These are phyloP conservation scores for Piper longum DNA, from an alignment of 164 flowering plant species.

Conservation along the genomic window DNA sequence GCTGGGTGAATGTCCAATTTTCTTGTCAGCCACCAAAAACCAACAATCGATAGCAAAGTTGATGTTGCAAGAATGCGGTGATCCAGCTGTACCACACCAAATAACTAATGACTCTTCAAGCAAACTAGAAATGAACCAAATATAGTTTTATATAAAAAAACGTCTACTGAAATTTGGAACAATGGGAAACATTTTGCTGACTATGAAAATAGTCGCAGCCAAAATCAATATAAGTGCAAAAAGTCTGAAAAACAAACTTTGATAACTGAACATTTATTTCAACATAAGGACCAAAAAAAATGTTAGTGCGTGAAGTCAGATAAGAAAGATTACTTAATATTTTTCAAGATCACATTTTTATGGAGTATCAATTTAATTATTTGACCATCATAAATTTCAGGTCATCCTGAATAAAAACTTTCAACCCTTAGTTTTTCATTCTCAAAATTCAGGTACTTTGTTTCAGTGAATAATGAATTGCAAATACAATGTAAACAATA, in stretches of 20 bases:
- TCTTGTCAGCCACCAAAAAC: slow-evolving; percentile 40
- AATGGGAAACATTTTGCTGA: not conserved
- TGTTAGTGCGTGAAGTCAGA: no score
- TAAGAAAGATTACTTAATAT: no score
- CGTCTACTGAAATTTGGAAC: no score
- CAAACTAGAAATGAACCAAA: not conserved
- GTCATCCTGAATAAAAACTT: not conserved
- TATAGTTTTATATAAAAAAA: no score
- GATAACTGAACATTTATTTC: no score
- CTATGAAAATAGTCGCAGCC: not conserved
- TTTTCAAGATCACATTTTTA: no score
- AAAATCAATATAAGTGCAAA: not conserved
- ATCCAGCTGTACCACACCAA: slow-evolving; percentile 45
- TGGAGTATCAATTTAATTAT: no score
- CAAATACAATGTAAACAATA: not conserved
- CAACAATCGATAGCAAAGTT: slow-evolving; percentile 4
- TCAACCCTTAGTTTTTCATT: not conserved
- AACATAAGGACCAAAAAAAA: no score
- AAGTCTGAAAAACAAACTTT: no score
- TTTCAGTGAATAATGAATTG: no score
- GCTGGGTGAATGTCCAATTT: slow-evolving; percentile 84
- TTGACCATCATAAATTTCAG: not conserved
- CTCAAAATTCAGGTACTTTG: not conserved
- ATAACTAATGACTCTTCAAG: not conserved
- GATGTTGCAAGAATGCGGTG: slow-evolving; percentile 48